phyloP scores from a whole-genome alignment of 2,329 filamentous ascomycete species.

The Microsporum canis region DNA sequence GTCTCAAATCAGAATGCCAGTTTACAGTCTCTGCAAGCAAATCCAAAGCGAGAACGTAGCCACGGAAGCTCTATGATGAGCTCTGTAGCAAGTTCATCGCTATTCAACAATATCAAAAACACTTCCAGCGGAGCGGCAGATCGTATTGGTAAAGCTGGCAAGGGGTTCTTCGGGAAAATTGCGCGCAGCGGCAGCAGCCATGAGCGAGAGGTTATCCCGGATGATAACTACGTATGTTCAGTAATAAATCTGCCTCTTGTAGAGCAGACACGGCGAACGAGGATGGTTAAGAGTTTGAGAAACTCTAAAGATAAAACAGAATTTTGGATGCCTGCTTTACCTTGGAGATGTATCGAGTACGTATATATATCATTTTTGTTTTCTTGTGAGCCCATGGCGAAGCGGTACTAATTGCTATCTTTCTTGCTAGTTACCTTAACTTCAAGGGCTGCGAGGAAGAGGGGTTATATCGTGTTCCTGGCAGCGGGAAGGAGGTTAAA shows the following conservation, averaged over 20 bases:
- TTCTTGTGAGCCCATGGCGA: not conserved
- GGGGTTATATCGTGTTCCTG: conserved; percentile 83
- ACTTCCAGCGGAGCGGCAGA: conserved; percentile 65
- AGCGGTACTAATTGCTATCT: not conserved
- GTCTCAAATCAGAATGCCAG: conserved; percentile 21
- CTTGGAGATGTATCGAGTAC: conserved; percentile 85
- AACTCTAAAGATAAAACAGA: conserved; percentile 90
- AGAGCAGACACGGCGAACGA: conserved; percentile 78
- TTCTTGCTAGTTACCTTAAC: conserved; percentile 58
- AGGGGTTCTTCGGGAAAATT: conserved; percentile 71
- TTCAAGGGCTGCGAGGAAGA: conserved; percentile 91
- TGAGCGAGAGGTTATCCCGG: conserved; percentile 54
- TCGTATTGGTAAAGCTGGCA: conserved; percentile 58
- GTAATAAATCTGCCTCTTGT: conserved; percentile 78
- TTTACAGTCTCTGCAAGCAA: conserved; percentile 18
- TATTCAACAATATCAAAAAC: conserved; percentile 63
- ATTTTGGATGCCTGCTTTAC: conserved; percentile 96
- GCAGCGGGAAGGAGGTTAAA: conserved; percentile 80
- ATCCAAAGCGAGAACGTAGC: conserved; percentile 20
- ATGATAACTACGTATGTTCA: conserved; percentile 72
- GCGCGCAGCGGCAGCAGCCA: conserved; percentile 57
- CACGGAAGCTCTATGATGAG: conserved; percentile 34
- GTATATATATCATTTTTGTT: conserved; percentile 18
- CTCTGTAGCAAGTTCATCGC: conserved; percentile 41
- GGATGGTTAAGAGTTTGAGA: conserved; percentile 81